These are phyloP conservation scores for Acanthamoeba lenticulata DNA, from an alignment of 208 protist species.

Conservation along the genomic window DNA sequence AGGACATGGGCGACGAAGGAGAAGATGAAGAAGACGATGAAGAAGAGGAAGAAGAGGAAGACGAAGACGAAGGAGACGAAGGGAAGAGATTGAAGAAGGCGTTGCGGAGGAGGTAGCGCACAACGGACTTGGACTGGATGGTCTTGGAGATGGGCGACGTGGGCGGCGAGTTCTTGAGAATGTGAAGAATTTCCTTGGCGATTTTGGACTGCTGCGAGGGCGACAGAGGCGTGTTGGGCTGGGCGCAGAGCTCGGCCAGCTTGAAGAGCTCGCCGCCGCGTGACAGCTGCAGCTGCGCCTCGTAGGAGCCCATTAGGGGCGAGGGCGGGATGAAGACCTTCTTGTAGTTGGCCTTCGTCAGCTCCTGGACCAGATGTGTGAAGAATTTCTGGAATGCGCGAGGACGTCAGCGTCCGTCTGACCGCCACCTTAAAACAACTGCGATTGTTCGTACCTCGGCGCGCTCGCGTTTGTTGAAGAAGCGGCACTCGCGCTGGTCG, in stretches of 20 bases:
- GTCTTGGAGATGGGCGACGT: constrained; percentile 59
- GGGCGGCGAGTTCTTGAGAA: constrained; percentile 45
- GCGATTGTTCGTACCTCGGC: constrained; percentile 37
- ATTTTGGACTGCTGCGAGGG: constrained; percentile 1
- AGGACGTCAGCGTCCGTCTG: too few relatives aligned
- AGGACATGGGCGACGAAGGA: background rate
- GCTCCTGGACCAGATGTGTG: background rate
- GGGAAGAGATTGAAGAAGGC: constrained; percentile 57
- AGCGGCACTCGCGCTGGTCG: constrained; percentile 35
- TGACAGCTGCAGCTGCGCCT: constrained; percentile 46
- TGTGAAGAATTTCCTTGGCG: constrained; percentile 53
- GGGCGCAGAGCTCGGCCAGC: constrained; percentile 36
- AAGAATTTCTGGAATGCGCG: constrained; percentile 14
- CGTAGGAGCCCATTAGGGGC: constrained; percentile 39
- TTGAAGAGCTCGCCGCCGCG: constrained; percentile 59
- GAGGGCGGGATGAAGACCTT: constrained; percentile 55
- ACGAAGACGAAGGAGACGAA: background rate
- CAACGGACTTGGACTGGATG: constrained; percentile 55
- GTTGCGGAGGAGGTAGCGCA: constrained; percentile 60
- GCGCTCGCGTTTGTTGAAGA: constrained; percentile 30
- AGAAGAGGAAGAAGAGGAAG: background rate
- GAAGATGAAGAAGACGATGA: background rate
- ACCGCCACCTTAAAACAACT: too few relatives aligned
- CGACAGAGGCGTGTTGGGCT: background rate
- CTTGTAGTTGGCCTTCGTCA: constrained; percentile 43